phyloP scores from a whole-genome alignment of 768 basidiomycete genomes.

The Xerocomellus dryophilus region DNA sequence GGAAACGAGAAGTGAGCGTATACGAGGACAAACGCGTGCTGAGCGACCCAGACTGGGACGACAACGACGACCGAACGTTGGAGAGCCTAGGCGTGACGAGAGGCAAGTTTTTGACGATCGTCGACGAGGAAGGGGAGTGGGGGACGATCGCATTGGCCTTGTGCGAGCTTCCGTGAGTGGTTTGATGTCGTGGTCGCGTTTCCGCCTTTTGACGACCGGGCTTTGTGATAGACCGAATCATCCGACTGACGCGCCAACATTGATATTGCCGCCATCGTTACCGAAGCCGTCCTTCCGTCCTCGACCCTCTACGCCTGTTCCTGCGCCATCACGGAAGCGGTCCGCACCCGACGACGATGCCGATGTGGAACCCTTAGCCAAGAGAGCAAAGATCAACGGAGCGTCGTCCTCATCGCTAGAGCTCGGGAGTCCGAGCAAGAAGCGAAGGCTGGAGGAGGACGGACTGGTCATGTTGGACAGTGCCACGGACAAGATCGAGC shows the following conservation, averaged over 20 bases:
- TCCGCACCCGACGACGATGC: conserved; percentile 55
- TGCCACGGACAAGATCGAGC: conserved; percentile 48
- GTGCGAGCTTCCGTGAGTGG: conserved; percentile 65
- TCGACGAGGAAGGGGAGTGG: conserved; percentile 81
- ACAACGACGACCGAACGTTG: conserved; percentile 78
- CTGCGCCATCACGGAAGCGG: conserved; percentile 54
- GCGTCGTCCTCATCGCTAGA: conserved; percentile 12
- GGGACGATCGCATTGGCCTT: conserved; percentile 71
- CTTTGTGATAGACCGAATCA: conserved; percentile 49
- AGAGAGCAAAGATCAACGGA: conserved; percentile 45
- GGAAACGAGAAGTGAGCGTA: conserved; percentile 65
- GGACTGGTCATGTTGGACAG: conserved; percentile 67
- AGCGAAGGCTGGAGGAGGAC: conserved; percentile 65
- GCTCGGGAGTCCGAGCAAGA: conserved; percentile 58
- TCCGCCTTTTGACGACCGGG: not conserved
- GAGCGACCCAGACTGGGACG: conserved; percentile 92
- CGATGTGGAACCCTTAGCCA: conserved; percentile 55
- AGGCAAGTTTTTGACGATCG: conserved; percentile 86
- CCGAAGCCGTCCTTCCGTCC: conserved; percentile 51
- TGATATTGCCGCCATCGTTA: conserved; percentile 63
- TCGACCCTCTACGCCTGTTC: conserved; percentile 37
- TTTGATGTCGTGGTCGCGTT: not conserved
- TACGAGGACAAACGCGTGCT: conserved; percentile 85
- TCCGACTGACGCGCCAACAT: conserved; percentile 45
- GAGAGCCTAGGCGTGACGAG: conserved; percentile 74